Base-by-base conservation (phyloP, 73 alveolate genomes). In the Strombidium stylifer region DNA sequence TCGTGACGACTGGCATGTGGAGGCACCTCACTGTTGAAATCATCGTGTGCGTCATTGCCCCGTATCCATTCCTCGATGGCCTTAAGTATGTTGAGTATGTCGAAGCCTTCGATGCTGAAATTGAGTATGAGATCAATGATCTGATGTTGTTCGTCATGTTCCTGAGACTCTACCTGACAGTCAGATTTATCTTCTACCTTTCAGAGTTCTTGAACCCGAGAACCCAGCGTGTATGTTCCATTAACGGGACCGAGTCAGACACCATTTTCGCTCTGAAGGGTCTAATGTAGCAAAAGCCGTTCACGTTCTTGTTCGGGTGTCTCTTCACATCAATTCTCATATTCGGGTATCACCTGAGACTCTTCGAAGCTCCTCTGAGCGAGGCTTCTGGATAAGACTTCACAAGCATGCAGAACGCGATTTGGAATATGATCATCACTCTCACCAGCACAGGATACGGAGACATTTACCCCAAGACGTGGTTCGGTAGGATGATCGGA, bases 391-490 rank as follows among this genome's bases (percentile, higher is more conserved):
- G 89, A n/a, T 31, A 69, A 37, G 21, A 54, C 31, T 53, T 53
- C 3, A 16, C 34, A 27, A 3, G 14, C 7, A 8, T 53, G 1
- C 39, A 20, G n/a, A 94, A 89, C 61, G 93, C 96, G 3, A 73
- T 89, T 69, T 94, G 99, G 99, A 65, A 71, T 55, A 89, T 91
- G 30, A 89, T 95, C 8, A 85, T 94, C n/a, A 94, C 97, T 31
- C 82, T 88, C 47, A 70, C 96, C 52, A 86, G 97, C 16, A 89
- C 90, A 23, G 99, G 99, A 50, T 94, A 94, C 80, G 99, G 99
- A 23, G 99, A 94, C 78, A 83, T 85, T 64, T 94, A 85, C 64
- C 97, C 98, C 4, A 85, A 93, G 62, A 94, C 99, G n/a, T 81
- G 81, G 26, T 73, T 94, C 54, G 99, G 99, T 44, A 81, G 99